These are phyloP conservation scores for Grosmannia huntii DNA, from an alignment of 2,329 filamentous ascomycete species.

Conservation along the genomic window DNA sequence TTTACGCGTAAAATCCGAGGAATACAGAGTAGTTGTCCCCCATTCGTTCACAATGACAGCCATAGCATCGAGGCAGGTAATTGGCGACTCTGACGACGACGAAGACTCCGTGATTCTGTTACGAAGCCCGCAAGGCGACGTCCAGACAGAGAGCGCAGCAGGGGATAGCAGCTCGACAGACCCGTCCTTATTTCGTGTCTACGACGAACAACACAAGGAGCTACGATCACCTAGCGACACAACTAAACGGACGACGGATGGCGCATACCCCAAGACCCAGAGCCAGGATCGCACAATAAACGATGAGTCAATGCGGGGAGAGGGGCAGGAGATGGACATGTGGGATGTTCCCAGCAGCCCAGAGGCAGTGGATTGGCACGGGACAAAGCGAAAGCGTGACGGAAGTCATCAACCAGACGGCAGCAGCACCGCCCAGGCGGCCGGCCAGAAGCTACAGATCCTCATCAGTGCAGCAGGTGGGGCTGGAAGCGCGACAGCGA, in stretches of 20 bases:
- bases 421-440: background rate
- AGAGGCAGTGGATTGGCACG: background rate
- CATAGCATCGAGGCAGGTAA: background rate
- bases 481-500: too few species aligned
- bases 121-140: background rate
- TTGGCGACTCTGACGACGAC: background rate
- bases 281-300: too few species aligned
- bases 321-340: slow-evolving; percentile 16
- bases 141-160: background rate
- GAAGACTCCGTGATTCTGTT: background rate
- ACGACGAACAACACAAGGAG: slow-evolving; percentile 29
- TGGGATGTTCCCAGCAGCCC: slow-evolving; percentile 35
- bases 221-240: background rate
- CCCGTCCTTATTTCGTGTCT: slow-evolving; percentile 33
- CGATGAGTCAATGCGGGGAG: background rate
- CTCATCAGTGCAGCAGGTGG: background rate
- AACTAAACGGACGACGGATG: background rate
- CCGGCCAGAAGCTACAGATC: background rate
- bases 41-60: background rate
- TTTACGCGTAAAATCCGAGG: too few species aligned
- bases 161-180: slow-evolving; percentile 29
- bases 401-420: background rate
- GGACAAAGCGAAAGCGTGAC: slow-evolving; percentile 12
- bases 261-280: background rate
- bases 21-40: background rate